phyloP scores from a whole-genome alignment of 306 rosid species.

The Cicer pinnatifidum region DNA sequence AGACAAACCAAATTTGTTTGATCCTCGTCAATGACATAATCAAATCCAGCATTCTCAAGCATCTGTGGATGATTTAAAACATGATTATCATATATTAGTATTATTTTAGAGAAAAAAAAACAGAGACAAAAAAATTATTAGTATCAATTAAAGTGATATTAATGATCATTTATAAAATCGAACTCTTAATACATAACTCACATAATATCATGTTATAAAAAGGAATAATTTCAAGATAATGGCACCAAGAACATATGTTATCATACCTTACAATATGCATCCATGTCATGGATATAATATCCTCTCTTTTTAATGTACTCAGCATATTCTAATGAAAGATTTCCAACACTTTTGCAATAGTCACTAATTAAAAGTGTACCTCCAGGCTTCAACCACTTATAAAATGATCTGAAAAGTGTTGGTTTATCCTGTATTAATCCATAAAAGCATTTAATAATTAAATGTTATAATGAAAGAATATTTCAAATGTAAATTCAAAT shows the following conservation, averaged over 20 bases:
- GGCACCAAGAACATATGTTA: neutral
- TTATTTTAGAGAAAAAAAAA: conserved; percentile 11
- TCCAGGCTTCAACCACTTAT: conserved; percentile 92
- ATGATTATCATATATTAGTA: neutral
- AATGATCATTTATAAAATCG: too few relatives aligned
- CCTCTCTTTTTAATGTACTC: conserved; percentile 81
- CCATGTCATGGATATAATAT: conserved; percentile 74
- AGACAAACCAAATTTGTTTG: conserved; percentile 68
- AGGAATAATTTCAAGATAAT: too few relatives aligned
- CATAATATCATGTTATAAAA: too few relatives aligned
- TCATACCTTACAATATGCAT: conserved; percentile 69
- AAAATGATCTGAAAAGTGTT: conserved; percentile 69
- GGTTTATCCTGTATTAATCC: conserved; percentile 69
- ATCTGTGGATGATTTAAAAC: conserved; percentile 56
- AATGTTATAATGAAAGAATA: neutral
- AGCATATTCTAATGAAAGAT: conserved; percentile 61
- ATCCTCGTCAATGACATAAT: conserved; percentile 69
- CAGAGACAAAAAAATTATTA: too few relatives aligned
- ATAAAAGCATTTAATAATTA: conserved; percentile 17
- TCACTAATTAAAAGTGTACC: conserved; percentile 88
- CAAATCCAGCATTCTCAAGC: conserved; percentile 86
- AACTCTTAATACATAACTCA: too few relatives aligned
- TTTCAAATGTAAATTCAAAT: neutral
- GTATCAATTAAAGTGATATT: too few relatives aligned
- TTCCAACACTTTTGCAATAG: conserved; percentile 71